Base-by-base conservation (phyloP, 192 early-diverging fungal genomes). In the Cladochytrium replicatum region DNA sequence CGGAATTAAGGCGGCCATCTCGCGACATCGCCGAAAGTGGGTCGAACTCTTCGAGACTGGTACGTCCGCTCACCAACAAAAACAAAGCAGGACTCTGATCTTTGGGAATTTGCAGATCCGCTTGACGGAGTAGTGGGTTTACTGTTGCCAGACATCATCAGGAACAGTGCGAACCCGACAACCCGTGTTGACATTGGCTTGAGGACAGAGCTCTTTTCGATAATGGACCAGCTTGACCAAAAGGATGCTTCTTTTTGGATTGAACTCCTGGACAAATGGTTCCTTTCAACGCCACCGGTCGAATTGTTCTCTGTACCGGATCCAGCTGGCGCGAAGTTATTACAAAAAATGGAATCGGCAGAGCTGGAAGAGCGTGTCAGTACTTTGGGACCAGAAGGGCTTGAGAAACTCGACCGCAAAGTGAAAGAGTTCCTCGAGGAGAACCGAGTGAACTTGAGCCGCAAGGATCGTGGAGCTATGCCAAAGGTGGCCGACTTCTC, bases 261-360 rank as follows among this genome's bases (percentile, higher is more conserved):
- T 7, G 56, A 66, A 3, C 46, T 86, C 0, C 60, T 66, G 8
- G 43, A 60, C 22, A 68, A 50, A n/a, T 83, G 71, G 72, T 43
- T 85, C 5, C n/a, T 81, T 11, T 63, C 77, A 19, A 54, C 64
- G 0, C 63, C 78, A 1, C 60, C 65, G 44, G 64, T 74, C 3
- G 81, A 86, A 46, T 65, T 85, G 0, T 50, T 60, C 6, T 75
- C 75, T 54, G 55, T 70, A 6, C 84, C 84, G 6, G 66, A 72
- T 50, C 51, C 61, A 6, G 24, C 41, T 34, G 46, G 75, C 2
- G 81, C 82, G 13, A 66, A 69, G 32, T 48, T 43, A n/a, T 49
- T 72, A 22, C 59, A 64, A 29, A 58, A 64, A 3, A 64, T 70
- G 2, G 64, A 76, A 23, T 55, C 51, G 0, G 34, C 53, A 2